A percentile compares a stretch with the other conserved stretches of the same genome.
Evolutionary conservation across 2,329 filamentous ascomycete species (phyloP).

Genomic region (Thelonectria rubi): DNA sequence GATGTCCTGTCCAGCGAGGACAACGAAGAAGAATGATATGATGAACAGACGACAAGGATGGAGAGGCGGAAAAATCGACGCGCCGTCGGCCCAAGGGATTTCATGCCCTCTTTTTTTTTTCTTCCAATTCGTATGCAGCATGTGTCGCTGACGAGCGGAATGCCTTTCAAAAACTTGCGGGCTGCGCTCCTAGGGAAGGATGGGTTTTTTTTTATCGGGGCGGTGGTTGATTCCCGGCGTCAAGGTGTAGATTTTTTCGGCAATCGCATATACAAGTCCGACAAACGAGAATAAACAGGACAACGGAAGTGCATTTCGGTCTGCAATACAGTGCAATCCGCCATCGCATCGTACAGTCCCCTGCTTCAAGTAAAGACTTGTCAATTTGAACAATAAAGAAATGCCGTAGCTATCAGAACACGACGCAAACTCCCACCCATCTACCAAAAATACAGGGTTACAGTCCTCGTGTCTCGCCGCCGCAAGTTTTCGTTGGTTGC

Average conservation of each 20-base stretch:
- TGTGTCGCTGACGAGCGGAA: background rate
- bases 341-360: no score
- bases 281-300: background rate
- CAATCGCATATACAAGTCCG: background rate
- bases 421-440: constrained; percentile 41
- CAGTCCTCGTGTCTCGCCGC: constrained; percentile 39
- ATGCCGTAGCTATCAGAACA: constrained; percentile 41
- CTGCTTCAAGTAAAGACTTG: background rate
- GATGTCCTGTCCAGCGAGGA: background rate
- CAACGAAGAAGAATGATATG: background rate
- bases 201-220: background rate
- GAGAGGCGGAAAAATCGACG: no score
- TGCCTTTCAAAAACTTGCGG: background rate
- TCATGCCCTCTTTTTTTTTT: background rate
- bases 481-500: constrained; percentile 29
- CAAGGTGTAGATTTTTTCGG: background rate
- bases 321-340: no score
- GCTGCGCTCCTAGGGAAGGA: constrained; percentile 7
- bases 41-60: background rate
- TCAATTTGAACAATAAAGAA: constrained; percentile 36
- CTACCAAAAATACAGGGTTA: constrained; percentile 43
- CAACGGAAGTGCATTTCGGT: background rate
- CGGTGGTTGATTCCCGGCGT: background rate
- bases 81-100: no score
- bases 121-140: constrained; percentile 1